Evolutionary conservation across 257 asterid genomes (phyloP).

Genomic region (Schizonepeta tenuifolia): DNA sequence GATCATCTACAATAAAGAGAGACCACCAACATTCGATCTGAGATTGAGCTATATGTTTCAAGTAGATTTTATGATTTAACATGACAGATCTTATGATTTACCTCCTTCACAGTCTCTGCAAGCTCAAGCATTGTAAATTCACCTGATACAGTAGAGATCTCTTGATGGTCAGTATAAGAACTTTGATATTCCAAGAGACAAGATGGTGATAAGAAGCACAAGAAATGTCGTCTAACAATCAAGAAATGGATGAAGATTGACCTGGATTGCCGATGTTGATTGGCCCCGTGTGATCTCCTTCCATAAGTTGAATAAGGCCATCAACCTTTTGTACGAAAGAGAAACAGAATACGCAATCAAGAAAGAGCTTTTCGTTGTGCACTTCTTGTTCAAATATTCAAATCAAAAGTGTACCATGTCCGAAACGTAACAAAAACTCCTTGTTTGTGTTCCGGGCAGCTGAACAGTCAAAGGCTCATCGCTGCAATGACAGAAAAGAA

Average conservation of each 20-base stretch:
- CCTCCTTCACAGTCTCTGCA: constrained; percentile 95
- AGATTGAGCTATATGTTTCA: neutral
- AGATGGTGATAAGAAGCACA: neutral
- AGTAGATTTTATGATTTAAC: neutral
- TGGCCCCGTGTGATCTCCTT: constrained; percentile 83
- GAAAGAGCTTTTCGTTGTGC: neutral
- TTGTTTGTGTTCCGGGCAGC: constrained; percentile 96
- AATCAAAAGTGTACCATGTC: constrained; percentile 64
- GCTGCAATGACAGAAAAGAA: constrained; percentile 42
- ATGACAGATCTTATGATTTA: constrained; percentile 29
- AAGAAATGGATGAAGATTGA: constrained; percentile 37
- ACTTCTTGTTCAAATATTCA: neutral
- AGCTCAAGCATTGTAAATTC: constrained; percentile 97
- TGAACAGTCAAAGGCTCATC: constrained; percentile 94
- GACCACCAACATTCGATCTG: neutral
- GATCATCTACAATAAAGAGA: constrained; percentile 55
- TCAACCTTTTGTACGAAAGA: constrained; percentile 57
- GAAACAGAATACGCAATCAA: constrained; percentile 10
- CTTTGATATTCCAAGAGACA: neutral
- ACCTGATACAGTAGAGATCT: constrained; percentile 46
- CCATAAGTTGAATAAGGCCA: constrained; percentile 92
- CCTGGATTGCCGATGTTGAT: constrained; percentile 98
- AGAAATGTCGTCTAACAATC: neutral
- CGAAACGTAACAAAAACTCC: constrained; percentile 94
- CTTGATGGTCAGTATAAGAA: neutral